Evolutionary conservation across 495 filamentous ascomycete species (phyloP), one percentile per base, ranked within the genome.

Genomic region (Hypoxylon lenormandii): DNA sequence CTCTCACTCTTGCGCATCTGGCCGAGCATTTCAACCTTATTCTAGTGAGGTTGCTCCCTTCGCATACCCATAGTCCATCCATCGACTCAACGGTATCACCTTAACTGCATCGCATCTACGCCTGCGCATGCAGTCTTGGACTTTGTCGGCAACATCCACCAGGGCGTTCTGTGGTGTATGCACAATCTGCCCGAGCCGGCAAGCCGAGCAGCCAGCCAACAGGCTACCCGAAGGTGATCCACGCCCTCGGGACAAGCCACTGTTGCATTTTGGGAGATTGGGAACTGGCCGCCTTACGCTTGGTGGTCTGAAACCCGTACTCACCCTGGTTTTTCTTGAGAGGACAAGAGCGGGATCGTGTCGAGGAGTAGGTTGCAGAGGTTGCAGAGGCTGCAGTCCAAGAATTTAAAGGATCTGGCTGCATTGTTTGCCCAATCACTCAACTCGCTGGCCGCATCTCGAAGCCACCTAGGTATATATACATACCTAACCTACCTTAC

Each of bases 171-270:
- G 56, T 56, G 40, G 62, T 63, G 53, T 58, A 71, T 66, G 57
- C 58, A 36, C 68, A 66, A 48, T 48, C 58, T 66, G 52, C 51
- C 68, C 68, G 68, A 71, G 68, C 62, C 68, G 68, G 68, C 68
- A 66, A 71, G 68, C 68, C 68, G 68, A 66, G 53, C 57, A 59
- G 52, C 62, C 43, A 63, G 36, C 51, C 52, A 68, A 59, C 62
- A 66, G 5, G 57, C 40, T 58, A 59, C 66, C 68, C 68, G 62
- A 62, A 66, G 50, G 68, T n/a, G 68, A 66, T 21, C 68, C 68
- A 71, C 45, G 56, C 58, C 52, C 36, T 53, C 62, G 68, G 68
- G 68, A 71, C 68, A 71, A 71, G 68, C 68, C 68, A 71, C 68
- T 42, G 63, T 63, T 56, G 52, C 58, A 66, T 71, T 53, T 51